phyloP scores from a whole-genome alignment of 2,329 filamentous ascomycete genomes.

The Neoarthrinium moseri region DNA sequence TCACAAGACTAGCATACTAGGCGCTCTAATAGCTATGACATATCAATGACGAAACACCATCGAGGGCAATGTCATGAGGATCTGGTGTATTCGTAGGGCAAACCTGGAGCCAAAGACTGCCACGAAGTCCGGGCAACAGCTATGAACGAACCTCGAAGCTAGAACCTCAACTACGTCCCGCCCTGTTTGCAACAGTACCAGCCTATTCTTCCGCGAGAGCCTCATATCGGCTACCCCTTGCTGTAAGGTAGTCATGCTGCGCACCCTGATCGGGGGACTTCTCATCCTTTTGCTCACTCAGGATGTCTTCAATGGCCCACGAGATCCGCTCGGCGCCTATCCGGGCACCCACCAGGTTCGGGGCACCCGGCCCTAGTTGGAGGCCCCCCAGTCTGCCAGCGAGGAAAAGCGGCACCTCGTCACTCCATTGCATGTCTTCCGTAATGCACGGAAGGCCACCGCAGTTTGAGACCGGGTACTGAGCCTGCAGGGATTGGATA shows the following conservation, averaged over 20 bases:
- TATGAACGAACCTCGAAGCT: too few relatives aligned
- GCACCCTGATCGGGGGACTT: neutral
- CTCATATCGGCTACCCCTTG: slow-evolving; percentile 8
- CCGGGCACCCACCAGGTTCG: slow-evolving; percentile 72
- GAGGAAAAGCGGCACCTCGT: slow-evolving; percentile 71
- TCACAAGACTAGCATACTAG: too few relatives aligned
- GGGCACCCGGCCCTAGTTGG: slow-evolving; percentile 68
- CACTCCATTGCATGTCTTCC: slow-evolving; percentile 73
- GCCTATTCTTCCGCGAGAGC: slow-evolving; percentile 5
- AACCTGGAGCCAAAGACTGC: too few relatives aligned
- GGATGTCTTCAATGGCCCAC: slow-evolving; percentile 64
- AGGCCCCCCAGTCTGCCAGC: slow-evolving; percentile 67
- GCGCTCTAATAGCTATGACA: too few relatives aligned
- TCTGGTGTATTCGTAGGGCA: too few relatives aligned
- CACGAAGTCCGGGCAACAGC: too few relatives aligned
- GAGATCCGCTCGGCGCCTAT: slow-evolving; percentile 71
- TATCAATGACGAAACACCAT: too few relatives aligned
- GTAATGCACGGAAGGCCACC: slow-evolving; percentile 72
- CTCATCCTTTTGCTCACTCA: slow-evolving; percentile 22
- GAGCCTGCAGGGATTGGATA: slow-evolving; percentile 55
- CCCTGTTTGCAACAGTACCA: neutral
- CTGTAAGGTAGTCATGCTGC: slow-evolving; percentile 10
- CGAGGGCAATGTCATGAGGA: too few relatives aligned
- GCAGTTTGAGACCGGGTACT: slow-evolving; percentile 60
- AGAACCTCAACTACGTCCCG: too few relatives aligned